Percentiles rank a stretch among this genome's conserved stretches.
Evolutionary conservation across 352 stramenopile genomes (phyloP).

Genomic region (Phytophthora megakarya): DNA sequence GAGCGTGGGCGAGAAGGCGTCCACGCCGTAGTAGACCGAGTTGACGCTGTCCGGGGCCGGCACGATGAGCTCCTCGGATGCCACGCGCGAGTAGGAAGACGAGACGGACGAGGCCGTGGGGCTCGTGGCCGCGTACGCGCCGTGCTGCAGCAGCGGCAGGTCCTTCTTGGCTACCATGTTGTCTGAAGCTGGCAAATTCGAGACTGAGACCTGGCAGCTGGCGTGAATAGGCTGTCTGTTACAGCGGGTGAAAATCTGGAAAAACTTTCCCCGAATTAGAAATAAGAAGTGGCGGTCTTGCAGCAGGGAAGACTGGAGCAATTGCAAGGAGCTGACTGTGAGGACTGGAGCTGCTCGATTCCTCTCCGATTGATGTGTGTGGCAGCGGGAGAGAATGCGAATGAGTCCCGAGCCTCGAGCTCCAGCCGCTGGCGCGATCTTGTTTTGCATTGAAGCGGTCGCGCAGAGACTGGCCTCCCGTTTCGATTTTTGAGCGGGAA

Average conservation of each 20-base stretch:
- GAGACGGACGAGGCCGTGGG: constrained; percentile 55
- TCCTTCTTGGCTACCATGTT: constrained; percentile 54
- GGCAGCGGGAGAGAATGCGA: constrained; percentile 11
- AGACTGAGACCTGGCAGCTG: constrained; percentile 21
- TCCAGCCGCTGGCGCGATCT: neutral
- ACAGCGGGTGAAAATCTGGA: constrained; percentile 23
- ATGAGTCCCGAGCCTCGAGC: neutral
- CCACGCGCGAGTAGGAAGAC: constrained; percentile 61
- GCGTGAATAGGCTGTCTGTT: constrained; percentile 15
- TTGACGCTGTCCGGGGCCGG: constrained; percentile 71
- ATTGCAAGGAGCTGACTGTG: neutral
- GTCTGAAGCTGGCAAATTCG: constrained; percentile 25
- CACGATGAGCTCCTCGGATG: constrained; percentile 84
- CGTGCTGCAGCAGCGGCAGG: constrained; percentile 62
- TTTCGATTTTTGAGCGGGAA: constrained; percentile 24
- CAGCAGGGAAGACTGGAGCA: too few relatives aligned
- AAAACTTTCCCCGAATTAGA: constrained; percentile 33
- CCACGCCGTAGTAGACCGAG: constrained; percentile 87
- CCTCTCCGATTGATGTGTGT: constrained; percentile 1
- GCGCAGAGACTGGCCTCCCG: constrained; percentile 5
- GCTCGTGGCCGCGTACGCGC: constrained; percentile 35
- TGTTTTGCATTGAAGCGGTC: constrained; percentile 16
- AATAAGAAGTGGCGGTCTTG: constrained; percentile 14
- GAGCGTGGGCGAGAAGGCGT: constrained; percentile 85
- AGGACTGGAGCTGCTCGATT: neutral